Conservation (phyloP, 1,284 basidiomycete species). For the Anthracocystis walkeri region DNA sequence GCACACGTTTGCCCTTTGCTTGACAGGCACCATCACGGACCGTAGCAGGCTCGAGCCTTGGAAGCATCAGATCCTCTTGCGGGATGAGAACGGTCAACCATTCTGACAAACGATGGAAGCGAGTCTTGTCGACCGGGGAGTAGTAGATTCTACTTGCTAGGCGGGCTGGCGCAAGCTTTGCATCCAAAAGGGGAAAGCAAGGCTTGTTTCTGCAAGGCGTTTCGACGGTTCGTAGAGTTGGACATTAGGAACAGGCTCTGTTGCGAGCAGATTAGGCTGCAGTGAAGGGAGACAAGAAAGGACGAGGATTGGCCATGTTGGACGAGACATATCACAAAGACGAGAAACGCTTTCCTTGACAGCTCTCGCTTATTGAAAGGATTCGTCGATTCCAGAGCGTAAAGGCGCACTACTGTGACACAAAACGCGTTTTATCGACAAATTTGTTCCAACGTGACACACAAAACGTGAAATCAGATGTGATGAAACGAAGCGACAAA, state of each 20-base stretch:
- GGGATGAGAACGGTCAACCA: too few species aligned
- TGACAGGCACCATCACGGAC: too few species aligned
- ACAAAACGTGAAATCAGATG: too few species aligned
- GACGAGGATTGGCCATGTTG: not conserved
- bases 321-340: constrained; percentile 23
- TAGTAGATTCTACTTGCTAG: too few species aligned
- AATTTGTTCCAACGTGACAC: not conserved
- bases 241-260: too few species aligned
- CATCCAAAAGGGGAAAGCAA: too few species aligned
- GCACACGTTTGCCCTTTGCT: not conserved
- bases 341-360: constrained; percentile 21
- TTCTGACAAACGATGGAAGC: too few species aligned
- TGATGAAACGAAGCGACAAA: too few species aligned
- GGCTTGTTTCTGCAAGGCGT: not conserved
- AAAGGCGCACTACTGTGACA: too few species aligned
- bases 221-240: constrained; percentile 17
- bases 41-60: not conserved
- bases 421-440: not conserved
- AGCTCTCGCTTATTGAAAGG: constrained; percentile 15
- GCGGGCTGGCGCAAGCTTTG: too few species aligned
- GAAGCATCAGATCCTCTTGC: not conserved
- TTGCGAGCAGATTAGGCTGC: not conserved
- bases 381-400: too few species aligned
- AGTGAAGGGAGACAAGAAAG: not conserved
- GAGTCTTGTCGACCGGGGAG: too few species aligned